Evolutionary conservation across 2,329 filamentous ascomycete species (phyloP).

Genomic region (Fusarium sp.): DNA sequence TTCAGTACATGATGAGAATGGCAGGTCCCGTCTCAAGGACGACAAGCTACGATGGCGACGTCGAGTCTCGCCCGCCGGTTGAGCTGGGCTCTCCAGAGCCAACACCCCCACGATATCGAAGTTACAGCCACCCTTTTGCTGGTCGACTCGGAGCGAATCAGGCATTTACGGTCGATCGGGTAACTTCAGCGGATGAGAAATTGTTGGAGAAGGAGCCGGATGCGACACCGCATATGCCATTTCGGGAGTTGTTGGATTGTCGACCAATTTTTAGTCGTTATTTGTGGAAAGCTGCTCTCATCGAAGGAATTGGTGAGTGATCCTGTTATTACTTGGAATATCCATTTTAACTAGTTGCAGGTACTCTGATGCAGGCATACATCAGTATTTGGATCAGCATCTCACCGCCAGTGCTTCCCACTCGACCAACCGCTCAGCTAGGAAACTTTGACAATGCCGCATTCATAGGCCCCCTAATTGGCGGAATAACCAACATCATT

Average conservation of each 20-base stretch:
- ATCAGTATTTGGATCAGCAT: conserved; percentile 35
- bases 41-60: not conserved
- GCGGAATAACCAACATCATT: conserved; percentile 47
- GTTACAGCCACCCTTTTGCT: conserved; percentile 29
- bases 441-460: conserved; percentile 43
- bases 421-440: conserved; percentile 18
- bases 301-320: conserved; percentile 51
- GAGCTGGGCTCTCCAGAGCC: not conserved
- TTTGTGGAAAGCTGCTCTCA: conserved; percentile 56
- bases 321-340: not conserved
- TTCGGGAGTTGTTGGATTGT: conserved; percentile 51
- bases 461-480: conserved; percentile 48
- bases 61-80: conserved; percentile 5
- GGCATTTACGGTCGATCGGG: conserved; percentile 6
- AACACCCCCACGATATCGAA: conserved; percentile 10
- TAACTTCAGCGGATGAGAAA: conserved; percentile 10
- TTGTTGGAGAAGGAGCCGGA: conserved; percentile 52
- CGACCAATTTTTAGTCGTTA: conserved; percentile 49
- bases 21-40: not conserved
- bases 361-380: conserved; percentile 38
- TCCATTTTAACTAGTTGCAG: not conserved
- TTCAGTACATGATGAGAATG: not conserved
- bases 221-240: conserved; percentile 55
- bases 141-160: conserved; percentile 41
- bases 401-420: conserved; percentile 26